A percentile compares a stretch with the other conserved stretches of the same genome.
Evolutionary conservation across 1,284 basidiomycete genomes (phyloP).

Genomic region (Austropuccinia psidii): DNA sequence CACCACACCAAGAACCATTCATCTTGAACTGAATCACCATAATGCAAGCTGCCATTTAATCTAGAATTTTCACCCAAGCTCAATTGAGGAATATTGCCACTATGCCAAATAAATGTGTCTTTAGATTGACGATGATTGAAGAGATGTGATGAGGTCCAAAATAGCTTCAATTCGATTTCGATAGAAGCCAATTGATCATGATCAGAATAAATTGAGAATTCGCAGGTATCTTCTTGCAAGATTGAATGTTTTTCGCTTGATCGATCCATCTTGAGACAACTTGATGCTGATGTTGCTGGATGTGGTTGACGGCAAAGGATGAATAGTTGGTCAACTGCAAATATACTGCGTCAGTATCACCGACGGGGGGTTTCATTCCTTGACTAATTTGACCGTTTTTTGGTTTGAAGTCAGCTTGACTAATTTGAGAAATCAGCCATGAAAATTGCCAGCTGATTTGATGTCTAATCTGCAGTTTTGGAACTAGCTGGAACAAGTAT

Average conservation of each 20-base stretch:
- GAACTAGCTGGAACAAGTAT: no score
- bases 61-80: not conserved
- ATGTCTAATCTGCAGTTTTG: no score
- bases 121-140: not conserved
- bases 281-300: not conserved
- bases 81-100: not conserved
- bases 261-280: no score
- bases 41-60: constrained; percentile 8
- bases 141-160: not conserved
- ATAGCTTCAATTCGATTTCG: constrained; percentile 7
- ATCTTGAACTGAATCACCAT: constrained; percentile 83
- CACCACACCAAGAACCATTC: constrained; percentile 93
- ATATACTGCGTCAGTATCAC: no score
- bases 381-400: no score
- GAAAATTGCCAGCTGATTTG: no score
- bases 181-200: not conserved
- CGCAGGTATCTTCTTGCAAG: constrained; percentile 8
- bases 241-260: no score
- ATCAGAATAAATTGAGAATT: constrained; percentile 12
- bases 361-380: no score
- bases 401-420: no score
- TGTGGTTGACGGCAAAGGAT: no score
- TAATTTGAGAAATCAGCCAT: no score
- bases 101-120: constrained; percentile 33
- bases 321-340: no score